Base-by-base conservation (phyloP, 345 rosid genomes). In the Syzygium grande region DNA sequence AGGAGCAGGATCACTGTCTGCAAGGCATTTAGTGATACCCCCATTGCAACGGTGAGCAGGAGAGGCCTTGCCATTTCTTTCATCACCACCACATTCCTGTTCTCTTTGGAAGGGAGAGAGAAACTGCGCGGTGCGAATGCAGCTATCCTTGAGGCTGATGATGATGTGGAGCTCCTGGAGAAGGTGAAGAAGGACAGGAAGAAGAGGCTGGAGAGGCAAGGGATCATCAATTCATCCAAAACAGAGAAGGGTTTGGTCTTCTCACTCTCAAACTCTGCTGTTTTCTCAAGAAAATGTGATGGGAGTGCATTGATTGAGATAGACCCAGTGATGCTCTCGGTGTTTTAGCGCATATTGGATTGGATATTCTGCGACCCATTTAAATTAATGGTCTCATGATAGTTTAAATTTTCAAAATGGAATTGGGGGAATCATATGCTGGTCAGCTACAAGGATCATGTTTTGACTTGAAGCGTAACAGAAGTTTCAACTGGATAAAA, bases 101-200 rank as follows among this genome's bases (percentile, higher is more conserved):
- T 92, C 85, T 87, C 93, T 38, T 89, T 93, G 91, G 91, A 85
- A 85, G 89, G 89, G 46, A 88, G 85, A 30, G 43, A 41, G 77
- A 83, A 58, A 29, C 12, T 89, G 79, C 89, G 88, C 49, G 85
- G 87, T n/a, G 94, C 95, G 52, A 92, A 92, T 93, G 99, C 99
- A 56, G 96, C 98, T 83, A 92, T 98, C 49, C 92, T 98, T 19
- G 99, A 98, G 90, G 98, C 99, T 34, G 99, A 98, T 87, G 99
- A 98, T 56, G 98, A 95, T 90, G 93, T 88, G 84, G 99, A 97
- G 92, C 95, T 97, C 14, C 22, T 97, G 91, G 99, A 97, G 92
- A 97, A 89, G 89, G 99, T 96, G 77, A 95, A 97, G 91, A 90
- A 41, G 90, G 98, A 97, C 90, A 93, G 98, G 87, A 92, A 95